Percentiles rank a stretch among this genome's conserved stretches.
Evolutionary conservation across 768 basidiomycete species (phyloP).

Genomic region (Suillus decipiens): DNA sequence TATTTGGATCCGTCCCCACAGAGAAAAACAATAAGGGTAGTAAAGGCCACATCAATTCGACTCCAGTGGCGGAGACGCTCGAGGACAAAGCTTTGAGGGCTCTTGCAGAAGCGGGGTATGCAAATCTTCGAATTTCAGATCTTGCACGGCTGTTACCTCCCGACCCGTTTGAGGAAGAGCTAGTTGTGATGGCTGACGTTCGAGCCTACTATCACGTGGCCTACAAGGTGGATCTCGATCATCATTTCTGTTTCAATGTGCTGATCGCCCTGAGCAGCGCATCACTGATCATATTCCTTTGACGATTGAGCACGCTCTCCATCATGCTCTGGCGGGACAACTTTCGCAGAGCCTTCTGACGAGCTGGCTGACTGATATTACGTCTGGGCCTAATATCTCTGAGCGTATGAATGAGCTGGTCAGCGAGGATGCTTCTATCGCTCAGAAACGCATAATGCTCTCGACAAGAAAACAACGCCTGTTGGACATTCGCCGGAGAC

Average conservation of each 20-base stretch:
- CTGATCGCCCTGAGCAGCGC: constrained; percentile 38
- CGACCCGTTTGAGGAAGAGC: constrained; percentile 41
- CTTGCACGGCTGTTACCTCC: constrained; percentile 27
- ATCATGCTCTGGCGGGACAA: constrained; percentile 38
- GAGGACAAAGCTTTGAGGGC: constrained; percentile 20
- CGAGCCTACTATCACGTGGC: constrained; percentile 59
- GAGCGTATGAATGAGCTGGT: constrained; percentile 43
- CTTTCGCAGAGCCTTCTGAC: constrained; percentile 39
- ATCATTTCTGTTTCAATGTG: background rate
- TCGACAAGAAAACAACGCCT: constrained; percentile 35
- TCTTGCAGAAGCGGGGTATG: constrained; percentile 35
- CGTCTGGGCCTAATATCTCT: constrained; percentile 14
- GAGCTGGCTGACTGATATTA: constrained; percentile 29
- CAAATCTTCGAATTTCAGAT: constrained; percentile 21
- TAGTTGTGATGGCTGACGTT: constrained; percentile 55
- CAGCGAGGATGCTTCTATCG: constrained; percentile 45
- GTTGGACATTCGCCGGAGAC: constrained; percentile 39
- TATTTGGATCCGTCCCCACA: background rate
- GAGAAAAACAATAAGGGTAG: background rate
- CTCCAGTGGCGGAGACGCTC: background rate
- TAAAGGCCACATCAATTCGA: background rate
- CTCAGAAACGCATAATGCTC: constrained; percentile 37
- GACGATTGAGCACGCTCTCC: constrained; percentile 47
- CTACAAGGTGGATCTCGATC: constrained; percentile 43
- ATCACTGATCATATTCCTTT: constrained; percentile 56